Evolutionary conservation across 345 rosid species (phyloP).

Genomic region (Acer campestre): DNA sequence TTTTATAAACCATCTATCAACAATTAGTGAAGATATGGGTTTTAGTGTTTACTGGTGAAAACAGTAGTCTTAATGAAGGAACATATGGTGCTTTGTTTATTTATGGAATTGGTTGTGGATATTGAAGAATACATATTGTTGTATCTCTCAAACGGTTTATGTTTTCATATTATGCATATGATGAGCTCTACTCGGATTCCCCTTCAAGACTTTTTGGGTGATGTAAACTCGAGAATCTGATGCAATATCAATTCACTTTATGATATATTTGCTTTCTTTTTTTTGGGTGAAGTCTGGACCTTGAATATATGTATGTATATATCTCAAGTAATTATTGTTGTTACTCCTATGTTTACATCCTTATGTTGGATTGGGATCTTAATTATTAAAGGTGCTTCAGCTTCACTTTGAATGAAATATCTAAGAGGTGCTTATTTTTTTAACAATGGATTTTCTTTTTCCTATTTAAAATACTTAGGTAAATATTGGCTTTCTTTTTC

Average conservation of each 20-base stretch:
- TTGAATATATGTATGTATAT: neutral
- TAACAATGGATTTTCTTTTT: neutral
- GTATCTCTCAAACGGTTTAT: neutral
- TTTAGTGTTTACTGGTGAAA: neutral
- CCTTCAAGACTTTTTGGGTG: slow-evolving; percentile 55
- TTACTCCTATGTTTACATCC: too few relatives aligned
- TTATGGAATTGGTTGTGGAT: neutral
- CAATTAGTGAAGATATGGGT: neutral
- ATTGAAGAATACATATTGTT: neutral
- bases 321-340: neutral
- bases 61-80: neutral
- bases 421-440: too few relatives aligned
- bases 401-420: neutral
- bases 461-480: neutral
- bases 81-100: neutral
- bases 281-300: neutral
- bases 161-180: slow-evolving; percentile 29
- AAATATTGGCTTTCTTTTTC: neutral
- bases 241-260: slow-evolving; percentile 21
- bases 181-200: slow-evolving; percentile 61
- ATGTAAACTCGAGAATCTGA: slow-evolving; percentile 67
- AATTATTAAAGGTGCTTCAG: neutral
- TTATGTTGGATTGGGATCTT: neutral
- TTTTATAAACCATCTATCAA: neutral
- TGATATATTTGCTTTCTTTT: neutral